Evolutionary conservation across 345 rosid genomes (phyloP).

Genomic region (Acer yangbiense): DNA sequence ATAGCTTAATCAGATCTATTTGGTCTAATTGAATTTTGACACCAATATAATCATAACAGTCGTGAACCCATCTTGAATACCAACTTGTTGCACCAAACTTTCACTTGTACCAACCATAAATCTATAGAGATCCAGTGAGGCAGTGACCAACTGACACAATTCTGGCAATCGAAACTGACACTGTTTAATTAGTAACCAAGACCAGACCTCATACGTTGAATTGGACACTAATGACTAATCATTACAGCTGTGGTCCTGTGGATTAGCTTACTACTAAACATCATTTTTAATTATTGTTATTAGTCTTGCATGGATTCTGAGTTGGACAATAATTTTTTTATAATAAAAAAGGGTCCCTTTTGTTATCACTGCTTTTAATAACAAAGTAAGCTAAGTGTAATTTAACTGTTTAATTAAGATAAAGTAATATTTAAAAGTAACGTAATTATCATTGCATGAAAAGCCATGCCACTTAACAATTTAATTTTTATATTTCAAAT

Average conservation of each 20-base stretch:
- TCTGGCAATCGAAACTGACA: background rate
- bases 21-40: background rate
- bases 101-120: background rate
- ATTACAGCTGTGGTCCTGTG: constrained; percentile 6
- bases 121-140: too few relatives aligned
- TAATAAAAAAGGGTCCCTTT: background rate
- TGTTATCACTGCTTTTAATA: constrained; percentile 15
- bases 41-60: background rate
- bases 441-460: constrained; percentile 17
- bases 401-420: constrained; percentile 10
- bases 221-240: constrained; percentile 3
- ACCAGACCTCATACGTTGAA: background rate
- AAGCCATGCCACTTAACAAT: background rate
- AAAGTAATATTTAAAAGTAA: background rate
- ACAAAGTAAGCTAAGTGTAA: constrained; percentile 13
- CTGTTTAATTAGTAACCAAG: background rate
- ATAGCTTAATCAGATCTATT: background rate
- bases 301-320: constrained; percentile 11
- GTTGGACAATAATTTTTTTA: constrained; percentile 1
- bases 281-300: constrained; percentile 2
- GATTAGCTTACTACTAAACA: background rate
- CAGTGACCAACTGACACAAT: background rate
- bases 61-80: background rate
- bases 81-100: background rate
- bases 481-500: background rate